These are phyloP conservation scores for Zhuliangozyma blackwelliae DNA, from an alignment of 1,139 yeast genomes.

Conservation along the genomic window DNA sequence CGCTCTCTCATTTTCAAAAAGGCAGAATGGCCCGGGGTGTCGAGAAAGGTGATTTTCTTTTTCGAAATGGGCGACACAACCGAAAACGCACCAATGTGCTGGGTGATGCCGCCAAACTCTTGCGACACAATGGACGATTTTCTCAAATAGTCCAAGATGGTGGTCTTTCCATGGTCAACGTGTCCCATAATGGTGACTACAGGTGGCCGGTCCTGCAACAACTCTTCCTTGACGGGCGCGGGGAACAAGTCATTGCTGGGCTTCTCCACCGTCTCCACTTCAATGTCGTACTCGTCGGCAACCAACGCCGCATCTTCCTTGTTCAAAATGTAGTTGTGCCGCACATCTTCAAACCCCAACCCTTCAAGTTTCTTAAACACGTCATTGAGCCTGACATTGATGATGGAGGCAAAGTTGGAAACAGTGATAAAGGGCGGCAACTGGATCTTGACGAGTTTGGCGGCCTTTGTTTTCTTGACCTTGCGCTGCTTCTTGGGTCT, in stretches of 20 bases:
- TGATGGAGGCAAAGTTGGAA: slow-evolving; percentile 67
- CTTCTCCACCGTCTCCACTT: slow-evolving; percentile 50
- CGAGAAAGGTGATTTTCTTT: slow-evolving; percentile 79
- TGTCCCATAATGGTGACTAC: slow-evolving; percentile 98
- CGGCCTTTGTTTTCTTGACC: slow-evolving; percentile 2
- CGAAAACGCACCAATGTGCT: slow-evolving; percentile 95
- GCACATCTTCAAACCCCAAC: slow-evolving; percentile 73
- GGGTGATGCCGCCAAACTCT: slow-evolving; percentile 97
- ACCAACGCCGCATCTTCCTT: slow-evolving; percentile 80
- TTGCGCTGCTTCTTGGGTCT: slow-evolving; percentile 7
- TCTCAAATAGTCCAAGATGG: slow-evolving; percentile 80
- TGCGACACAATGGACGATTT: slow-evolving; percentile 77
- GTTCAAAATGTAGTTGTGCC: slow-evolving; percentile 78
- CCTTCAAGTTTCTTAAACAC: slow-evolving; percentile 55
- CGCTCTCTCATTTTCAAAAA: slow-evolving; percentile 94
- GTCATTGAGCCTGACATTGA: slow-evolving; percentile 59
- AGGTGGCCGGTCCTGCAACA: slow-evolving; percentile 74
- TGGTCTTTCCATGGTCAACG: slow-evolving; percentile 97
- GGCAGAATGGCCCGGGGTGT: slow-evolving; percentile 98
- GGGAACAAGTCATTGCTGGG: slow-evolving; percentile 64
- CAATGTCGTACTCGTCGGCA: slow-evolving; percentile 85
- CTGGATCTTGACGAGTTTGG: slow-evolving; percentile 35
- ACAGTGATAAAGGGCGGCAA: slow-evolving; percentile 75
- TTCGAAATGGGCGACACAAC: slow-evolving; percentile 72
- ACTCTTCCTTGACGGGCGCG: slow-evolving; percentile 31